Evolutionary conservation across 805 yeast genomes (phyloP).

Genomic region (Lachancea cidri): DNA sequence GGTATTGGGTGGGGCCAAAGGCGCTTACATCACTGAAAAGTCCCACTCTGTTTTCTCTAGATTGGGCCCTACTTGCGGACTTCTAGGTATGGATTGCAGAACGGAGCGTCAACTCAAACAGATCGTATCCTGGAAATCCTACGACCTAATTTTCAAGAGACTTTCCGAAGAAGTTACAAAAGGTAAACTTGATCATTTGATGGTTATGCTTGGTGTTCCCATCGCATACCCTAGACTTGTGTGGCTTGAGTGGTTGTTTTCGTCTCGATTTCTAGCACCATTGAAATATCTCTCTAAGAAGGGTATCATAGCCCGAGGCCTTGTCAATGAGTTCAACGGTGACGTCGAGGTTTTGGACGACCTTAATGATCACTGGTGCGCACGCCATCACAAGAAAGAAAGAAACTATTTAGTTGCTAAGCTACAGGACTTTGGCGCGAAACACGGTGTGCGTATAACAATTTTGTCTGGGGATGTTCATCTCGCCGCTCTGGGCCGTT

Average conservation of each 20-base stretch:
- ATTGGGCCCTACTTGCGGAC: constrained; percentile 66
- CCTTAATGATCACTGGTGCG: constrained; percentile 95
- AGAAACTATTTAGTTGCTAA: constrained; percentile 62
- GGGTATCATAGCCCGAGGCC: constrained; percentile 61
- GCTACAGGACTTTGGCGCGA: constrained; percentile 62
- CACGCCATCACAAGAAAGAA: constrained; percentile 78
- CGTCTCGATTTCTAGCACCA: constrained; percentile 59
- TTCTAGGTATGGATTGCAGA: constrained; percentile 86
- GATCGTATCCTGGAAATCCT: constrained; percentile 52
- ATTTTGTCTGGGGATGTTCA: constrained; percentile 93
- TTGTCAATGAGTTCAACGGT: constrained; percentile 91
- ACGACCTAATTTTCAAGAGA: constrained; percentile 56
- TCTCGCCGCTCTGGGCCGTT: constrained; percentile 75
- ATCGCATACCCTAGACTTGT: constrained; percentile 92
- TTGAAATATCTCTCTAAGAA: constrained; percentile 53
- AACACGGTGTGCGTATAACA: constrained; percentile 66
- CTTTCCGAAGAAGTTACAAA: constrained; percentile 47
- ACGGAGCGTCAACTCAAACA: constrained; percentile 72
- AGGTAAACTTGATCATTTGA: constrained; percentile 63
- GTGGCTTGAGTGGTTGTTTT: constrained; percentile 76
- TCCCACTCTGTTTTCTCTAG: constrained; percentile 68
- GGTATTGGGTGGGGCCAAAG: constrained; percentile 53
- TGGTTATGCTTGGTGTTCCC: constrained; percentile 89
- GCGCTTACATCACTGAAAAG: constrained; percentile 57
- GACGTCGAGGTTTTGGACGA: constrained; percentile 88